A percentile compares a stretch with the other conserved stretches of the same genome.
These are phyloP conservation scores for Plicaturopsis crispa DNA, from an alignment of 768 basidiomycete genomes.

Conservation along the genomic window DNA sequence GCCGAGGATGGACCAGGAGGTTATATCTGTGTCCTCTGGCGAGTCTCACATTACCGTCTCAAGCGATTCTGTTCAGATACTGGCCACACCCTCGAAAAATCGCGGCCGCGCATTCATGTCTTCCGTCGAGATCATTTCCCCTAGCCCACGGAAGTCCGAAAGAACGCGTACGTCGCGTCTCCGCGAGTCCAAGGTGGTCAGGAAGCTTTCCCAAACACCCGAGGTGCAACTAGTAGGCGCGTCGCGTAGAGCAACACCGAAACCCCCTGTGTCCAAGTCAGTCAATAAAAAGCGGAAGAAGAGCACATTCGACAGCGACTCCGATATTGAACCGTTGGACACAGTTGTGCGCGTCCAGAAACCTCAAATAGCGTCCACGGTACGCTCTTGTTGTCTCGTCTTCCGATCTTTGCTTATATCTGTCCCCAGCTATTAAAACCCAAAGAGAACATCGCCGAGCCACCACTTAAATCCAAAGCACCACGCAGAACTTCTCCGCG, in stretches of 20 bases:
- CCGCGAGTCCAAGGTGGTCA: too few relatives aligned
- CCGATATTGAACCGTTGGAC: conserved; percentile 4
- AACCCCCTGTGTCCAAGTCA: not conserved
- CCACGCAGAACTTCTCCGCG: too few relatives aligned
- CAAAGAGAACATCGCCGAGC: too few relatives aligned
- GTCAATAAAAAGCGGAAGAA: conserved; percentile 13
- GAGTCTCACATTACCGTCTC: conserved; percentile 16
- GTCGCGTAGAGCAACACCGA: not conserved
- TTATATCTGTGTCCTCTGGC: conserved; percentile 16
- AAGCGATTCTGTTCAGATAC: conserved; percentile 13
- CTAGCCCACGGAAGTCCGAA: conserved; percentile 15
- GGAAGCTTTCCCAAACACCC: conserved; percentile 21
- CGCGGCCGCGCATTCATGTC: conserved; percentile 3
- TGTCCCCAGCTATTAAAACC: too few relatives aligned
- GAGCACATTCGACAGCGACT: conserved; percentile 7
- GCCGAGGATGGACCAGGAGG: conserved; percentile 14
- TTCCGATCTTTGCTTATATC: too few relatives aligned
- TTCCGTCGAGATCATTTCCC: conserved; percentile 9
- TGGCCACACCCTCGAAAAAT: not conserved
- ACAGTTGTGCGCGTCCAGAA: conserved; percentile 8
- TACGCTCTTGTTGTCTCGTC: too few relatives aligned
- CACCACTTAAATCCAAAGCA: too few relatives aligned
- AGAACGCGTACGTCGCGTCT: too few relatives aligned
- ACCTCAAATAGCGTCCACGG: conserved; percentile 5
- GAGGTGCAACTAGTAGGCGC: conserved; percentile 3